A percentile compares a stretch with the other conserved stretches of the same genome.
Evolutionary conservation across 495 filamentous ascomycete species (phyloP).

Genomic region (Trichoderma reesei): DNA sequence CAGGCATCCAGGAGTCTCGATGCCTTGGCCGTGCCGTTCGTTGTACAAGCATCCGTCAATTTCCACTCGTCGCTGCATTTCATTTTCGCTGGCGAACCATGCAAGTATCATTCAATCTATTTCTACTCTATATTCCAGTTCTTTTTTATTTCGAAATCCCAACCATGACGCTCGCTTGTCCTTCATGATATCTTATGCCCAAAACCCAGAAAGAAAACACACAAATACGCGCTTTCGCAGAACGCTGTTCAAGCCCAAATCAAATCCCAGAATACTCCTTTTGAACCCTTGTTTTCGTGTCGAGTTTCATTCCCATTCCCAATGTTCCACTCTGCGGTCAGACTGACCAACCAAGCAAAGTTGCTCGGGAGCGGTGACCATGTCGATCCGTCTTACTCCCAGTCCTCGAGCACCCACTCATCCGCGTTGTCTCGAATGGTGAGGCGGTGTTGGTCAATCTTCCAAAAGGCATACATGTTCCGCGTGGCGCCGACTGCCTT

Average conservation of each 20-base stretch:
- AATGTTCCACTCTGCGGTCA: background rate
- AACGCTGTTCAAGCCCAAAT: background rate
- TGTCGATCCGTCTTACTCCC: constrained; percentile 24
- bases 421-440: constrained; percentile 46
- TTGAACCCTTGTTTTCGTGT: background rate
- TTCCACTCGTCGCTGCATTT: background rate
- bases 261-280: background rate
- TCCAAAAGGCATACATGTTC: constrained; percentile 46
- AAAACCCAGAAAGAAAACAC: background rate
- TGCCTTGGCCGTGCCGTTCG: background rate
- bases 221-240: too few species aligned
- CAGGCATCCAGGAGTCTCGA: background rate
- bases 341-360: background rate
- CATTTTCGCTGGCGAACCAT: background rate
- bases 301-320: background rate
- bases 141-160: background rate
- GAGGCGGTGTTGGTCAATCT: constrained; percentile 55
- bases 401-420: constrained; percentile 50
- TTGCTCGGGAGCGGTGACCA: background rate
- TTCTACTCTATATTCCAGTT: background rate
- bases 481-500: constrained; percentile 41
- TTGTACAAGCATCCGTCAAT: background rate
- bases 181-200: background rate
- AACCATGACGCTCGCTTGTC: constrained; percentile 1
- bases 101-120: constrained; percentile 2